Evolutionary conservation across 228 moss, liverwort and hornwort species (phyloP).

Genomic region (Sphagnum magellanicum): DNA sequence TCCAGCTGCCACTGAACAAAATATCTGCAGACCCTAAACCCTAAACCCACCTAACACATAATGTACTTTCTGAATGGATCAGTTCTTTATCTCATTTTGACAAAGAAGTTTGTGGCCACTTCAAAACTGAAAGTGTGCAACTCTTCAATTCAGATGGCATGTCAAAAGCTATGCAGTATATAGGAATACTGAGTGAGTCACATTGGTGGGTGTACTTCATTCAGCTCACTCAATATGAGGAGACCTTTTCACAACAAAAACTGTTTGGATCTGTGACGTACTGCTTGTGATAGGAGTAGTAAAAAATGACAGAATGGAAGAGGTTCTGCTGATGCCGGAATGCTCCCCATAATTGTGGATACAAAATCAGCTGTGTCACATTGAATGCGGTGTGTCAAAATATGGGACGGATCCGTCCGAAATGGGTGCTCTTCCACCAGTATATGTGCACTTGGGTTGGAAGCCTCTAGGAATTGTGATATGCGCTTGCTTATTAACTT

Average conservation of each 20-base stretch:
- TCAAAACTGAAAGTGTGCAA: too few species aligned
- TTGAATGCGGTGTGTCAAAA: constrained; percentile 86
- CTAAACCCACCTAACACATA: too few species aligned
- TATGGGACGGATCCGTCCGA: constrained; percentile 80
- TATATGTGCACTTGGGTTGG: constrained; percentile 63
- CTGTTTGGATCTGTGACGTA: constrained; percentile 15
- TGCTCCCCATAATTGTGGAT: constrained; percentile 48
- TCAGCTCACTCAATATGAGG: too few species aligned
- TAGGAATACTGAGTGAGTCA: too few species aligned
- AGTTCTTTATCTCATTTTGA: background rate
- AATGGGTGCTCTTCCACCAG: constrained; percentile 85
- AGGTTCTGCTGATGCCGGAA: constrained; percentile 34
- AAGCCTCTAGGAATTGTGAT: constrained; percentile 54
- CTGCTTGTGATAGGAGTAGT: constrained; percentile 65
- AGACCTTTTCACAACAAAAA: too few species aligned
- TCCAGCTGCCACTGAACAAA: too few species aligned
- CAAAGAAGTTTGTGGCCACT: too few species aligned
- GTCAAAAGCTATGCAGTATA: too few species aligned
- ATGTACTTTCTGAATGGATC: too few species aligned
- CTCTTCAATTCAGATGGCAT: too few species aligned
- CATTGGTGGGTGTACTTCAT: too few species aligned
- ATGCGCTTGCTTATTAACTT: constrained; percentile 92
- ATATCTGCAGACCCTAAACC: too few species aligned
- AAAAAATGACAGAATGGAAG: constrained; percentile 38
- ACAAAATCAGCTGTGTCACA: constrained; percentile 50